These are phyloP conservation scores for Xylaria sp. DNA, from an alignment of 2,329 filamentous ascomycete genomes.

Conservation along the genomic window DNA sequence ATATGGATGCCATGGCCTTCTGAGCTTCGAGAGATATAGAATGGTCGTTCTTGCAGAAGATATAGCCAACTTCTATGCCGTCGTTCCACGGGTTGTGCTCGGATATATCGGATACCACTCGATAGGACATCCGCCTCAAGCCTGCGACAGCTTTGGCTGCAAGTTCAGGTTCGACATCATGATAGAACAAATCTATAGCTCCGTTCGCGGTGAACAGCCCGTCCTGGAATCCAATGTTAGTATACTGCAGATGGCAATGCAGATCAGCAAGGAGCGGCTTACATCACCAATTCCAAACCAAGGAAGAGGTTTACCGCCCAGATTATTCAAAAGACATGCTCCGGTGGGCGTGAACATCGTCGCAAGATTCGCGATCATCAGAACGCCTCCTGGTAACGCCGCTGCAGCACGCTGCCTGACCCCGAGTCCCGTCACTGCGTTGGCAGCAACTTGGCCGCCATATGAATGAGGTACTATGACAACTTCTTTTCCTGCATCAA, in stretches of 20 bases:
- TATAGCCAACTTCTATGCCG: not conserved
- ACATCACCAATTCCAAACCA: not conserved
- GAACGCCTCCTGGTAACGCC: not conserved
- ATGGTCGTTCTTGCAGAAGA: not conserved
- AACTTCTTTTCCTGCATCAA: not conserved
- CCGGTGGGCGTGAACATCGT: not conserved
- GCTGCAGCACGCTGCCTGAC: not conserved
- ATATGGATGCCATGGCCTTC: slow-evolving; percentile 1
- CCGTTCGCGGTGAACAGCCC: not conserved
- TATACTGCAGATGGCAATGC: not conserved
- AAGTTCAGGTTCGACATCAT: not conserved
- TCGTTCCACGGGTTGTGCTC: not conserved
- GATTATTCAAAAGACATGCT: not conserved
- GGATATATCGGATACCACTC: not conserved
- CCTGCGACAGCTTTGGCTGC: not conserved
- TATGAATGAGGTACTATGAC: not conserved
- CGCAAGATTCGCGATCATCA: not conserved
- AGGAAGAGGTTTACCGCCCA: not conserved
- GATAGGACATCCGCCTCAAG: not conserved
- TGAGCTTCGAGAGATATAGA: not conserved
- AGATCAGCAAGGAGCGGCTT: not conserved
- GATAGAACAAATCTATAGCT: not conserved
- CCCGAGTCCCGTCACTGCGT: not conserved
- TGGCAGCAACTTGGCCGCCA: not conserved
- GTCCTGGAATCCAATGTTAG: not conserved